These are phyloP conservation scores for Botrytis aclada DNA, from an alignment of 2,329 filamentous ascomycete species.

Conservation along the genomic window DNA sequence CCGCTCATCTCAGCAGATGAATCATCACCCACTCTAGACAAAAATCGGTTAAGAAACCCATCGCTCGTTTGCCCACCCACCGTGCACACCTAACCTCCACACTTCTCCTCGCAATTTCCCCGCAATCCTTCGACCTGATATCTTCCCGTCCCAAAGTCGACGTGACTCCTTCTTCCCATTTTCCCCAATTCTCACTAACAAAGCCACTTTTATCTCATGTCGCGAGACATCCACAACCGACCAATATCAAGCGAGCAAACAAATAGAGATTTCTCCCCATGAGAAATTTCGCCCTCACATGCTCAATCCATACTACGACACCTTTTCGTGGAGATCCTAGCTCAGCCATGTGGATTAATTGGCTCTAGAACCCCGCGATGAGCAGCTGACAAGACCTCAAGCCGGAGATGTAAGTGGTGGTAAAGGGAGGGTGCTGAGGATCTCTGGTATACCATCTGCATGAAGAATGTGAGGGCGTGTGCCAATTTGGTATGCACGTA, in stretches of 20 bases:
- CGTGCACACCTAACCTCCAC: not conserved
- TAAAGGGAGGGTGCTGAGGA: not conserved
- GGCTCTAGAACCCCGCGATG: not conserved
- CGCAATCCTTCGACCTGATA: not conserved
- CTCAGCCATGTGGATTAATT: not conserved
- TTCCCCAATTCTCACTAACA: not conserved
- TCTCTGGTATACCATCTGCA: not conserved
- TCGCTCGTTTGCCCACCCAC: not conserved
- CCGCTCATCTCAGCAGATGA: not conserved
- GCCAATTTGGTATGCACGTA: not conserved
- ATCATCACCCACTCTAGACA: not conserved
- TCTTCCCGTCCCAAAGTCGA: not conserved
- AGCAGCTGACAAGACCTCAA: conserved; percentile 1
- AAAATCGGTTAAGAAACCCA: not conserved
- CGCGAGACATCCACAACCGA: not conserved
- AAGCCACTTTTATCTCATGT: not conserved
- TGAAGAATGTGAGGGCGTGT: not conserved
- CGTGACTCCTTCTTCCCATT: not conserved
- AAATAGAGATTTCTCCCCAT: not conserved
- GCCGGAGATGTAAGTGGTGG: not conserved
- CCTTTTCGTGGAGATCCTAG: not conserved
- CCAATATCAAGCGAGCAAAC: not conserved
- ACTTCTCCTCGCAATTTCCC: not conserved
- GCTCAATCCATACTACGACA: not conserved
- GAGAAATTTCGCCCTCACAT: not conserved